Base-by-base conservation (phyloP, 441 rosid genomes). In the Pelargonium citronellum region DNA sequence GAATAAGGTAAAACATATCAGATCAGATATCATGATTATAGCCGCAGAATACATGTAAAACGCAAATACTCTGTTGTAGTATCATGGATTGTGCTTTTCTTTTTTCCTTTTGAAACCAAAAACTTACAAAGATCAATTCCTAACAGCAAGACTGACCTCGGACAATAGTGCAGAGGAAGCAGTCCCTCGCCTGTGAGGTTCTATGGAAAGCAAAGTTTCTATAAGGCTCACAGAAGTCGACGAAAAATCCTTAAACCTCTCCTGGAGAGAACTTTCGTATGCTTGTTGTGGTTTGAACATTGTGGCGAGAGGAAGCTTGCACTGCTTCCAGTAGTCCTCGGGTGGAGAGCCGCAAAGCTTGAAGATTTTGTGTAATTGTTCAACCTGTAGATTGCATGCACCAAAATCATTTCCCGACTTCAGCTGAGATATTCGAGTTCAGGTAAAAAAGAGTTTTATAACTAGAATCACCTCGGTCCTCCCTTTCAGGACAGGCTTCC, bases 311-410 rank as follows among this genome's bases (percentile, higher is more conserved):
- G 83, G 88, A 68, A 91, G 72, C 77, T 86, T 86, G 10, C 82
- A 71, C 71, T 79, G 83, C 69, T 78, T 88, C 96, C 98, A 93
- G 72, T 86, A 93, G 70, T 82, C 89, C 11, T 89, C 96, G 0
- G 90, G 73, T 49, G 98, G 98, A 34, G 96, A 89, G 67, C 98
- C 97, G 53, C 98, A 93, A 13, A 93, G 87, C 89, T 88, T 91
- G 81, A 89, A 89, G 68, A 91, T 93, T 79, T 87, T 88, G 73
- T 93, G 97, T 83, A 91, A 66, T 78, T 93, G 98, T 83, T 93
- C 98, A 44, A 93, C 97, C 98, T 93, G 67, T 46, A 80, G 24
- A 44, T 15, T 61, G 43, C 37, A 30, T 4, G 37, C 67, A 15
- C 60, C 69, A 67, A 9, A 64, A 11, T 17, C 30, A 61, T 5